A percentile compares a stretch with the other conserved stretches of the same genome.
Conservation (phyloP, 306 rosid genomes). For the Dalbergia oliveri region DNA sequence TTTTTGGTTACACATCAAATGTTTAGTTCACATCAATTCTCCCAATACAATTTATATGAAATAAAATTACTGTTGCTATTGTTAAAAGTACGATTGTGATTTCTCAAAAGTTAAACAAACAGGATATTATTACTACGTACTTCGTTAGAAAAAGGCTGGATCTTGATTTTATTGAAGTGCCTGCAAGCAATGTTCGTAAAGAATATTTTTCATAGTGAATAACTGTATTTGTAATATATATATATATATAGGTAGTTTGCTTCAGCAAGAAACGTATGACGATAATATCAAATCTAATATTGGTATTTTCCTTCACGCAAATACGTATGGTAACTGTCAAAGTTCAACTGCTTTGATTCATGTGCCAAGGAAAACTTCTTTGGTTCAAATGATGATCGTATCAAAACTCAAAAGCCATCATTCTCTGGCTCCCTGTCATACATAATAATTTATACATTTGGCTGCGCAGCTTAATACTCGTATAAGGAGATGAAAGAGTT, state of each 20-base stretch:
- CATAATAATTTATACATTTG: background rate
- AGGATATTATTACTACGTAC: too few species aligned
- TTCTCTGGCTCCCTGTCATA: background rate
- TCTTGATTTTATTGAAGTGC: background rate
- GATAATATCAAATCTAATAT: background rate
- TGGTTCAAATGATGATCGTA: background rate
- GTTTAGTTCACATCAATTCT: too few species aligned
- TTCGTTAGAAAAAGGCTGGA: background rate
- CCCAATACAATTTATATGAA: too few species aligned
- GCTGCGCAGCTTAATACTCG: too few species aligned
- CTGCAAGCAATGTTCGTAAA: background rate
- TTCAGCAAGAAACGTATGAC: constrained; percentile 4
- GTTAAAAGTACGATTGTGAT: too few species aligned
- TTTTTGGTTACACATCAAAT: too few species aligned
- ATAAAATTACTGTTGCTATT: too few species aligned
- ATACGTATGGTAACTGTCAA: constrained; percentile 7
- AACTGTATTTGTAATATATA: background rate
- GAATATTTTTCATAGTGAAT: background rate
- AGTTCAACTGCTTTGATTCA: background rate
- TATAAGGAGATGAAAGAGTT: too few species aligned
- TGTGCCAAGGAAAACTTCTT: background rate
- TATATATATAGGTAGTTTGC: background rate
- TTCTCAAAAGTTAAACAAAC: too few species aligned
- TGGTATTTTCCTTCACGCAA: constrained; percentile 9
- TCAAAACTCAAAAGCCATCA: background rate